Evolutionary conservation across 2,329 filamentous ascomycete genomes (phyloP).

Genomic region (Hypoxylon sp.): DNA sequence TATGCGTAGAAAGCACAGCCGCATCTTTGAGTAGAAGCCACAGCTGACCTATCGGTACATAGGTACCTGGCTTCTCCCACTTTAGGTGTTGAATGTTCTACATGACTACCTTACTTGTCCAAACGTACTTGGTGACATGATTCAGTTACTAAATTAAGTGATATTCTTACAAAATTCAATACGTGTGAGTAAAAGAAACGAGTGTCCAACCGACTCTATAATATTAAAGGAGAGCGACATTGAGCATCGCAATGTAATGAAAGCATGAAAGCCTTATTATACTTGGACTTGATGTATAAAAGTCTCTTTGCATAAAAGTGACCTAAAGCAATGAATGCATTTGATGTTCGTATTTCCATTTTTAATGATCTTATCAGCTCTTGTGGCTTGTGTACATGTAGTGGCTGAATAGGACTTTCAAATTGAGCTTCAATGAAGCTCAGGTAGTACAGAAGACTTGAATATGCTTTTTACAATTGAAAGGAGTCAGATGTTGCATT

Average conservation of each 20-base stretch:
- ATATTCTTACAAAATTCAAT: not conserved
- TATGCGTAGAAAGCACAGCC: slow-evolving; percentile 15
- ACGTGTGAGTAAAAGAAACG: not conserved
- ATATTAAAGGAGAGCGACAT: not conserved
- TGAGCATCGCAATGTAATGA: not conserved
- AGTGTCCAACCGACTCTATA: not conserved
- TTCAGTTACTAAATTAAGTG: not conserved
- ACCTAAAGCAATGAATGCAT: not conserved
- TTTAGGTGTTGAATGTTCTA: not conserved
- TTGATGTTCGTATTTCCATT: not conserved
- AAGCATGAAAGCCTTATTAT: too few species aligned
- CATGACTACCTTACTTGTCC: not conserved
- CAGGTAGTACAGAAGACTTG: slow-evolving; percentile 1
- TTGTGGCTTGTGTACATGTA: slow-evolving; percentile 3
- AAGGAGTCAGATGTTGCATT: slow-evolving; percentile 24
- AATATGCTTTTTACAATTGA: slow-evolving; percentile 8
- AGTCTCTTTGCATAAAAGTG: not conserved
- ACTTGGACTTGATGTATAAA: too few species aligned
- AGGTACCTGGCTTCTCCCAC: not conserved
- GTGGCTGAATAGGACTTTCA: slow-evolving; percentile 12
- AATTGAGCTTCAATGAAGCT: not conserved
- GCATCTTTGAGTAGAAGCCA: not conserved
- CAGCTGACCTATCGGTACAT: not conserved
- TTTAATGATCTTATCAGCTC: slow-evolving; percentile 9
- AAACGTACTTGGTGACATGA: not conserved